Evolutionary conservation across 2,329 filamentous ascomycete genomes (phyloP).

Genomic region (Teratosphaeria destructans): DNA sequence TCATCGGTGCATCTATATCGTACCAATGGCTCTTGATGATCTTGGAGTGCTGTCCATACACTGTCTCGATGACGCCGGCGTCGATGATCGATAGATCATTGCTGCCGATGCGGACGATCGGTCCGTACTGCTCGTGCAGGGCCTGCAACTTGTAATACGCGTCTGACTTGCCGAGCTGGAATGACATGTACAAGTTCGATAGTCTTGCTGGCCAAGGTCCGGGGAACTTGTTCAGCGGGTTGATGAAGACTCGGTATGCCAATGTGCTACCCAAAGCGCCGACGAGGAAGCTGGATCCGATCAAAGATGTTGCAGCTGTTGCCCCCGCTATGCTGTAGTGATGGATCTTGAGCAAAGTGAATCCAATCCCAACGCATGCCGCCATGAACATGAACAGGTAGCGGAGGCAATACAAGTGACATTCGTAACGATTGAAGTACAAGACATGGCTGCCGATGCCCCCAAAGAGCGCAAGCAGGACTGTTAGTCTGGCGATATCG

Average conservation of each 20-base stretch:
- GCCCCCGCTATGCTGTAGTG: conserved; percentile 1
- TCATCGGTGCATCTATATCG: conserved; percentile 21
- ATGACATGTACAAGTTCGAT: conserved; percentile 21
- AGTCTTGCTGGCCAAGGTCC: conserved; percentile 26
- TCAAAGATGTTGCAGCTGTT: neutral
- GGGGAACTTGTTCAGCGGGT: conserved; percentile 25
- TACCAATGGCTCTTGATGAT: conserved; percentile 36
- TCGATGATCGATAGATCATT: conserved; percentile 27
- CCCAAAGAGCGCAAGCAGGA: neutral
- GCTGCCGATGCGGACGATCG: conserved; percentile 25
- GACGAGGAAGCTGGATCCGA: neutral
- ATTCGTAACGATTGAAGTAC: conserved; percentile 19
- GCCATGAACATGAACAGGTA: conserved; percentile 16
- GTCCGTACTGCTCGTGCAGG: conserved; percentile 26
- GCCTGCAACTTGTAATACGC: conserved; percentile 18
- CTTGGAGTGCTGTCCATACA: conserved; percentile 28
- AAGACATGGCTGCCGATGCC: conserved; percentile 13
- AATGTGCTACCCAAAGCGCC: conserved; percentile 18
- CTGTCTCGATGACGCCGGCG: conserved; percentile 25
- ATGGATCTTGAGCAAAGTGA: conserved; percentile 11
- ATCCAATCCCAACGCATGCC: conserved; percentile 6
- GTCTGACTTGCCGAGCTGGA: conserved; percentile 15
- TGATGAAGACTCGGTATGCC: conserved; percentile 26
- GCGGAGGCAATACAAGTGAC: conserved; percentile 17
- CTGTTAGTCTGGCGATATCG: neutral